Base-by-base conservation (phyloP, 768 basidiomycete species). In the Mycena olivaceomarginata region DNA sequence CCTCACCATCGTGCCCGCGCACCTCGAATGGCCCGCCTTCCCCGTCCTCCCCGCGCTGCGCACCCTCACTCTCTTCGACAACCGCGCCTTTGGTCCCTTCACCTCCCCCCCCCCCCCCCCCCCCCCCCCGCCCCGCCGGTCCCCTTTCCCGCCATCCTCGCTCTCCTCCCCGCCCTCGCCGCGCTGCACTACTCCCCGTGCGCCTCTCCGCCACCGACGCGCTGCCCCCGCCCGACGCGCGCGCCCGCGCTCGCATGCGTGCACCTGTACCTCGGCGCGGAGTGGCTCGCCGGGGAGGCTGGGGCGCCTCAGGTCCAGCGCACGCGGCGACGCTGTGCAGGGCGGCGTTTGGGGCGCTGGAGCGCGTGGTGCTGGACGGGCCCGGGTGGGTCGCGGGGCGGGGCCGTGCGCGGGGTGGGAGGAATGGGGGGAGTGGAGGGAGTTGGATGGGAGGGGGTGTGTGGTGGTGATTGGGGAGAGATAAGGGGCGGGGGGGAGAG, bases 351-450 rank as follows among this genome's bases (percentile, higher is more conserved):
- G 20, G 63, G 6, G 63, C 51, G 18, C 39, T 69, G 20, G 67
- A 69, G 56, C 53, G 67, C 7, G 67, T 69, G 6, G 53, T 57
- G 56, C n/a, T 69, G 39, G 67, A 53, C 12, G 67, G 67, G 39
- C 39, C 53, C 6, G 67, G 67, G 18, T 69, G 67, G 67, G 9
- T 22, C n/a, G 56, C 22, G 56, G 22, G 25, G 22, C 5, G 56
- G 31, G 31, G 31, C 31, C 31, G 31, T 31, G 31, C 31, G 31
- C 31, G 31, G 31, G 31, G 31, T 22, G 22, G n/a, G 13, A 25
- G 56, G n/a, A 7, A 11, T 57, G 56, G n/a, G 9, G 4, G 22
- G n/a, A 57, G 56, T 57, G 56, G 56, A 22, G 12, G 5, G 11
- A 22, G 13, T 22, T 57, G 56, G 7, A 13, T 11, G 22, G 7